A percentile compares a stretch with the other conserved stretches of the same genome.
Conservation (phyloP, 352 stramenopile species). For the Stramenopiles sp. region DNA sequence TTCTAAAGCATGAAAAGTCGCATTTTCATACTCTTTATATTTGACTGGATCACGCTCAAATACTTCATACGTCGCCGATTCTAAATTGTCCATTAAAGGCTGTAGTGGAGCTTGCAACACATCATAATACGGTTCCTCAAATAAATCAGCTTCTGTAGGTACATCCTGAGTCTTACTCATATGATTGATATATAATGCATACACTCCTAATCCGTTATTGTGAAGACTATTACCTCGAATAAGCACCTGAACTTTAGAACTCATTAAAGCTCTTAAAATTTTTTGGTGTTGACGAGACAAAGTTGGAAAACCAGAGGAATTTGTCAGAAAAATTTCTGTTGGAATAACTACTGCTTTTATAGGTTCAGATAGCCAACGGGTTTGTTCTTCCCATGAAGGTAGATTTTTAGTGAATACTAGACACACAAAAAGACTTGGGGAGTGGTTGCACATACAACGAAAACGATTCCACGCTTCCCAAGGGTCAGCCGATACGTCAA, state of each 20-base stretch:
- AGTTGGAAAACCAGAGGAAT: slow-evolving; percentile 66
- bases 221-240: slow-evolving; percentile 31
- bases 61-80: slow-evolving; percentile 89
- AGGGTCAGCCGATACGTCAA: too few species aligned
- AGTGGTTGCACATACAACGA: slow-evolving; percentile 35
- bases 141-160: slow-evolving; percentile 29
- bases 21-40: slow-evolving; percentile 79
- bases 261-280: slow-evolving; percentile 21
- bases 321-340: slow-evolving; percentile 64
- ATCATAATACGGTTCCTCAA: slow-evolving; percentile 69
- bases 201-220: slow-evolving; percentile 19
- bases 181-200: slow-evolving; percentile 59
- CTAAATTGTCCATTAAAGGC: slow-evolving; percentile 86
- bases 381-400: slow-evolving; percentile 21
- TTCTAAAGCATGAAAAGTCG: slow-evolving; percentile 33
- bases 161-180: slow-evolving; percentile 29
- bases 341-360: slow-evolving; percentile 36
- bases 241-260: slow-evolving; percentile 39
- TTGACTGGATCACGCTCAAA: slow-evolving; percentile 94
- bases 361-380: slow-evolving; percentile 41
- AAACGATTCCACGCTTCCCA: slow-evolving; percentile 34
- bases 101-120: slow-evolving; percentile 80
- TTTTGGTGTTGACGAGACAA: slow-evolving; percentile 58
- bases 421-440: slow-evolving; percentile 31
- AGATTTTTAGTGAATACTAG: slow-evolving; percentile 42